Percentiles rank a stretch among this genome's conserved stretches.
phyloP scores from a whole-genome alignment of 1,284 basidiomycete genomes.

The Cryptococcus floricola region DNA sequence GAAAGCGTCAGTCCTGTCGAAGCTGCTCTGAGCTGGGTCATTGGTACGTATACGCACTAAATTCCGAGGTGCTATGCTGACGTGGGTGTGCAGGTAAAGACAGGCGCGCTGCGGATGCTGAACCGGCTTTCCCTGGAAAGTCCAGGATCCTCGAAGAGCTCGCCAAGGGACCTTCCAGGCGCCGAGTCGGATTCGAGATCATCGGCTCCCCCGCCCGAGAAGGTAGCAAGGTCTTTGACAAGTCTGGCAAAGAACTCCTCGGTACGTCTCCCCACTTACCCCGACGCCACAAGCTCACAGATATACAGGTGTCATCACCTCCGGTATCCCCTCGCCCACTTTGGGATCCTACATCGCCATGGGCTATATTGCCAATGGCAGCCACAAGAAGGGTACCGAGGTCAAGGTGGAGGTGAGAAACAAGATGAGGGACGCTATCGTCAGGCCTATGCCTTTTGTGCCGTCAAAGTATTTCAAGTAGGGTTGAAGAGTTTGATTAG shows the following conservation, averaged over 20 bases:
- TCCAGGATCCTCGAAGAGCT: conserved; percentile 73
- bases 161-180: conserved; percentile 70
- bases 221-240: conserved; percentile 70
- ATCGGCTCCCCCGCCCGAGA: conserved; percentile 85
- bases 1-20: conserved; percentile 83
- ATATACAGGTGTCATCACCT: conserved; percentile 68
- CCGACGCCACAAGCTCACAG: neutral
- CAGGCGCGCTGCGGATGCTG: conserved; percentile 55
- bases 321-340: conserved; percentile 92
- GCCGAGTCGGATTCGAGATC: conserved; percentile 79
- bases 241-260: conserved; percentile 58
- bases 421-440: conserved; percentile 44
- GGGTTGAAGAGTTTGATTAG: neutral
- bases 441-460: conserved; percentile 50
- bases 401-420: conserved; percentile 50
- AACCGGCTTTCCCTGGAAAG: conserved; percentile 73
- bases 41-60: conserved; percentile 57
- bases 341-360: conserved; percentile 91
- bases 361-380: conserved; percentile 79
- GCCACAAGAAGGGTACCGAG: conserved; percentile 87
- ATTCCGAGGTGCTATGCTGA: neutral
- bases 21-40: conserved; percentile 87
- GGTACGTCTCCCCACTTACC: conserved; percentile 20
- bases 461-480: conserved; percentile 49
- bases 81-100: conserved; percentile 62